Percentiles rank a stretch among this genome's conserved stretches.
Conservation (phyloP, 768 basidiomycete species). For the Tricholoma furcatifolium region DNA sequence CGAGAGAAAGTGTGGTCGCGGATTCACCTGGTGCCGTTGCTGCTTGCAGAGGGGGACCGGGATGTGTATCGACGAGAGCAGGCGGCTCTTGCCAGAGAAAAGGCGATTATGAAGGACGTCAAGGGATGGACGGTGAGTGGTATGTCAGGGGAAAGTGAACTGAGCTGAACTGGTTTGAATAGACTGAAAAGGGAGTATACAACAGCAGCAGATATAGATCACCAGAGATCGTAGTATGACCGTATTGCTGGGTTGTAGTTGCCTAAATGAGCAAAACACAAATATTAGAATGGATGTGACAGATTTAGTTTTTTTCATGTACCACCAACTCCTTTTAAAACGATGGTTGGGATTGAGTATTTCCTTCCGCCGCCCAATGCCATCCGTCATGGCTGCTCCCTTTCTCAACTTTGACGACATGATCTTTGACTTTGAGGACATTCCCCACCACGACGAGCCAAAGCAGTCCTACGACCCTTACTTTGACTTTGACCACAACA, state of each 20-base stretch:
- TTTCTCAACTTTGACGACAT: slow-evolving; percentile 41
- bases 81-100: slow-evolving; percentile 77
- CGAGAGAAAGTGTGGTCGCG: slow-evolving; percentile 95
- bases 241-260: not conserved
- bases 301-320: slow-evolving; percentile 7
- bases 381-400: slow-evolving; percentile 29
- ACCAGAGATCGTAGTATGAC: slow-evolving; percentile 37
- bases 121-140: slow-evolving; percentile 87
- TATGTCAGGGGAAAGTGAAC: slow-evolving; percentile 16
- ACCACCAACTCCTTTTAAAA: slow-evolving; percentile 44
- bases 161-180: slow-evolving; percentile 20
- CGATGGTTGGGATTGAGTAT: slow-evolving; percentile 5
- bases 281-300: slow-evolving; percentile 8
- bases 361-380: slow-evolving; percentile 32
- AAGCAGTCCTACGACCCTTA: slow-evolving; percentile 32
- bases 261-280: not conserved
- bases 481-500: slow-evolving; percentile 40
- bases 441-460: slow-evolving; percentile 41
- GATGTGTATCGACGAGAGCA: slow-evolving; percentile 80
- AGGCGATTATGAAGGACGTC: slow-evolving; percentile 94
- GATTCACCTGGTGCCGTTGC: slow-evolving; percentile 88
- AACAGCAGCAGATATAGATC: slow-evolving; percentile 69
- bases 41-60: slow-evolving; percentile 93
- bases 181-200: slow-evolving; percentile 89
- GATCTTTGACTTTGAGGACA: slow-evolving; percentile 63